Conservation (phyloP, 1,284 basidiomycete species). For the Malassezia dermatis region DNA sequence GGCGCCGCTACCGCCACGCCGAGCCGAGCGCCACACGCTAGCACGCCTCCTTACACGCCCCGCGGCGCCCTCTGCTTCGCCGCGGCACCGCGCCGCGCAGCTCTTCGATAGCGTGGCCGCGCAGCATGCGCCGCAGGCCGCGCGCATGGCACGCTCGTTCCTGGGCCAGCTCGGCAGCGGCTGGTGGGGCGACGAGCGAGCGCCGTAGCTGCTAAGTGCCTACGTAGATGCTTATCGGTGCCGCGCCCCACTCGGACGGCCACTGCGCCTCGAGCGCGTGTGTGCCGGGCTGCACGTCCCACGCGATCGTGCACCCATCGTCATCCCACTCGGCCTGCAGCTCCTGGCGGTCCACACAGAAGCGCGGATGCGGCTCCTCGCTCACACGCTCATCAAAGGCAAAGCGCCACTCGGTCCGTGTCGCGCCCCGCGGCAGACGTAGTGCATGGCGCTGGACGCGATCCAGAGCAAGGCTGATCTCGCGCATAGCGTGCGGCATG, state of each 20-base stretch:
- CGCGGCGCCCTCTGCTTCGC: neutral
- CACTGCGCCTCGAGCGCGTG: conserved; percentile 6
- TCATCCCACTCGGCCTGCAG: conserved; percentile 5
- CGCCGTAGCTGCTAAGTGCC: neutral
- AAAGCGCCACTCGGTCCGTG: neutral
- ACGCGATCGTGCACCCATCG: neutral
- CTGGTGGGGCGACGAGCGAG: neutral
- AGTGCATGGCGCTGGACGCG: neutral
- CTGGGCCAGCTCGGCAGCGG: neutral
- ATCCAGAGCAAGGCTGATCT: neutral
- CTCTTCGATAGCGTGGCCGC: conserved; percentile 1
- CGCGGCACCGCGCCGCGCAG: neutral
- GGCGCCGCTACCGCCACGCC: neutral
- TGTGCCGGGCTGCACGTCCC: neutral
- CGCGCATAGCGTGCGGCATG: neutral
- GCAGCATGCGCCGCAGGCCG: conserved; percentile 5
- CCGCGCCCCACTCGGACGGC: neutral
- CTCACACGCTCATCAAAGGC: neutral
- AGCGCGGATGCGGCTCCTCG: neutral
- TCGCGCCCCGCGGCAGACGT: neutral
- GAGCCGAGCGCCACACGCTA: neutral
- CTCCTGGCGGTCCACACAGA: neutral
- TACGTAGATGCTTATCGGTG: neutral
- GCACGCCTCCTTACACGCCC: conserved; percentile 4
- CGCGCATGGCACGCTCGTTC: conserved; percentile 3